Evolutionary conservation across 1,284 basidiomycete species (phyloP), one percentile per base, ranked within the genome.

Genomic region (Leccinum solheimii): DNA sequence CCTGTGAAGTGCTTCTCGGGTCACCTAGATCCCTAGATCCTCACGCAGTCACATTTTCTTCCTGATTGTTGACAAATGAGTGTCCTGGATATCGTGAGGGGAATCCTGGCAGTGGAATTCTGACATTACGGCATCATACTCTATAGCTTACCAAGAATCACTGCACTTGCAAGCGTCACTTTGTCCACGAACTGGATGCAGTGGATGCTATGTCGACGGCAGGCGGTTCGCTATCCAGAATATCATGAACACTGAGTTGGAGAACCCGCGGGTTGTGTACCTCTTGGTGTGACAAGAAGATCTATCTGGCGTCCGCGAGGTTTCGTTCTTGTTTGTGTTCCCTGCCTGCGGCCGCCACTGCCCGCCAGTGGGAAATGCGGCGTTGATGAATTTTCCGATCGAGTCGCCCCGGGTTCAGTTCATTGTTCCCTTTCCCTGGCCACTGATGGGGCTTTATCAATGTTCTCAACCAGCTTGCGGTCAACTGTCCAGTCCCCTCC

Each of bases 81-180:
- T 34, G 13, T 34, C 34, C 14, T 34, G 34, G 34, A 13, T 13
- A 34, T 34, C 34, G 5, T 14, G 32, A 34, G 13, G 32, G 32
- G 32, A 34, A 34, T 34, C 13, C 32, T 23, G 23, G 23, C 32
- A 32, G 11, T 34, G 32, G 32, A 34, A 13, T 34, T 34, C 32
- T 34, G 34, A 34, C 13, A 34, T 34, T 34, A 14, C 34, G 13
- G 34, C 13, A 34, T 14, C 34, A 34, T 34, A 3, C 34, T 34
- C 34, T 14, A 1, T 34, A 34, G 30, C 32, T 13, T 34, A 34
- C 34, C 34, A 13, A 34, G 34, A 34, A 34, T 34, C 13, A 62
- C 80, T 81, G 10, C 75, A 62, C 80, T 83, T 6, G 86, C 87
- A 2, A 92, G 79, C 0, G 89, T 91, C 0, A 86, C 87, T 74